Evolutionary conservation across 768 basidiomycete species (phyloP), one percentile per base, ranked within the genome.

Genomic region (Termitomyces sp.): DNA sequence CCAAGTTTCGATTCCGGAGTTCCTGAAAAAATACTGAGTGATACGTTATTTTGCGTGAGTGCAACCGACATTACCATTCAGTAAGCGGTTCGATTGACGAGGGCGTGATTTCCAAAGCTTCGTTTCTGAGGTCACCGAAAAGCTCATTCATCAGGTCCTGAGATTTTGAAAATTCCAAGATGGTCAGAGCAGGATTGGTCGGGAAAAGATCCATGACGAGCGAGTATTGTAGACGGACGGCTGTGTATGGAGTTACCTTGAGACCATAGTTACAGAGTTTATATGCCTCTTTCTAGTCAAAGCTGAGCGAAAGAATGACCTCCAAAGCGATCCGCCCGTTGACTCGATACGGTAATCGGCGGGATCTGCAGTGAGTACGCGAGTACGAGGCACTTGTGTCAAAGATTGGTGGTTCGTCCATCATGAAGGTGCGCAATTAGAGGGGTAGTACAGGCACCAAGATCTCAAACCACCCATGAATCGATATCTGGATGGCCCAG

Each of bases 211-310:
- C 16, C 40, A 40, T 52, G 23, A 25, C 25, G 23, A 37, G 34
- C 9, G 14, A 25, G 10, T n/a, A 16, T 8, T 23, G 9, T 32
- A 11, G n/a, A 10, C 9, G 17, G 3, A 12, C 21, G n/a, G n/a
- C 25, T 16, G 7, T 48, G 48, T 8, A 25, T n/a, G n/a, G 6
- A 10, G 7, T 39, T 2, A n/a, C 1, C 17, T 35, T 25, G 16
- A 10, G 25, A n/a, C 17, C 5, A 19, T 19, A 28, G 5, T 25
- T 10, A n/a, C 6, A 25, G 17, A 17, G 25, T 23, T 53, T 53
- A 53, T 53, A 53, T 34, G 28, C 19, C 40, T 42, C 16, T 32
- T 23, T 32, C 51, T 42, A 41, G 51, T 52, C 51, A 52, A 52
- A 52, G 51, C 40, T 52, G 40, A 19, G 11, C 5, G 17, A 52